Conservation (phyloP, 352 stramenopile genomes). For the Pythium catenulatum region DNA sequence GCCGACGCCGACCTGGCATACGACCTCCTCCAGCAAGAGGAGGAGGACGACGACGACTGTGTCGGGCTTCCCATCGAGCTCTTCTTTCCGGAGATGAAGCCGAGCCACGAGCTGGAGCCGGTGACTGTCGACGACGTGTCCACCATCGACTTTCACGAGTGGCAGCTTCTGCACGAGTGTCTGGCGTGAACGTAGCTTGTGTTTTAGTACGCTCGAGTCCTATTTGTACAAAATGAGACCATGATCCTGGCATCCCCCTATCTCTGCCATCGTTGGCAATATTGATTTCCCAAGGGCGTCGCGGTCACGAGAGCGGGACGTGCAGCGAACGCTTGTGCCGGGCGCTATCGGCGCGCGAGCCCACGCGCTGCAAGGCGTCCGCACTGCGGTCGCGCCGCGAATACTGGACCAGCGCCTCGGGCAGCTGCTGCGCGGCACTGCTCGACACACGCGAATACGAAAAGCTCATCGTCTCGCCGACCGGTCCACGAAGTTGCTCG, state of each 20-base stretch:
- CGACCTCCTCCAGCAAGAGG: not conserved
- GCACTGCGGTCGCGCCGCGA: too few relatives aligned
- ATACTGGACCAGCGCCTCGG: too few relatives aligned
- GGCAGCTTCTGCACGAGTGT: conserved; percentile 3
- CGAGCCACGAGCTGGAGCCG: not conserved
- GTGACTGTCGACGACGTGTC: not conserved
- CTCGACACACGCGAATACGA: too few relatives aligned
- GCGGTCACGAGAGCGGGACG: conserved; percentile 12
- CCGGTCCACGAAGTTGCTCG: not conserved
- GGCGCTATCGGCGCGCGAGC: not conserved
- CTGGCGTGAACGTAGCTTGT: not conserved
- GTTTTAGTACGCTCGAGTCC: too few relatives aligned
- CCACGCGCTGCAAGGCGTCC: not conserved
- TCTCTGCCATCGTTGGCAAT: too few relatives aligned
- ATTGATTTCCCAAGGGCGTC: too few relatives aligned
- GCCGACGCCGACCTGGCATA: not conserved
- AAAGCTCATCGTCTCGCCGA: too few relatives aligned
- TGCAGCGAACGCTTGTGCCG: conserved; percentile 20
- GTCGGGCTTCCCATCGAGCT: conserved; percentile 37
- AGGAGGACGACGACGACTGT: not conserved
- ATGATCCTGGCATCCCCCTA: too few relatives aligned
- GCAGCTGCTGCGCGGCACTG: too few relatives aligned
- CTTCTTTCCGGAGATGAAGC: not conserved
- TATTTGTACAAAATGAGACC: too few relatives aligned
- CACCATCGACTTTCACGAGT: not conserved